phyloP scores from a whole-genome alignment of 352 stramenopile genomes.

The Vaucheria bursata region DNA sequence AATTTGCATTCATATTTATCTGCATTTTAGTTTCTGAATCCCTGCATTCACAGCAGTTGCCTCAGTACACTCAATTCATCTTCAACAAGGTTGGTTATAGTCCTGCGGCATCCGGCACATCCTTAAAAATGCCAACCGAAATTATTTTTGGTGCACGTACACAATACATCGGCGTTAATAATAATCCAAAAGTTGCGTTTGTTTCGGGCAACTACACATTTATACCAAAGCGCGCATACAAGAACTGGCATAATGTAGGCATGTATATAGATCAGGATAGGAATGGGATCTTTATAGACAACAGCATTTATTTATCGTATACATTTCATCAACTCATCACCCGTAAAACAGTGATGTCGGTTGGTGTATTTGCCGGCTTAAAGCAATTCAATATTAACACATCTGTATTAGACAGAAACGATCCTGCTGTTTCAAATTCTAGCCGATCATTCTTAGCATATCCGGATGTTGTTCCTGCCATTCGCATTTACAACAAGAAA shows the following conservation, averaged over 20 bases:
- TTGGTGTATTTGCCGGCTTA: background rate
- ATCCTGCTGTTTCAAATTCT: background rate
- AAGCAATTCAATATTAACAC: background rate
- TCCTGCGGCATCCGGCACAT: background rate
- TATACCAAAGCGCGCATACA: background rate
- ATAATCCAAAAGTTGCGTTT: slow-evolving; percentile 1
- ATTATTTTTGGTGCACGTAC: slow-evolving; percentile 1
- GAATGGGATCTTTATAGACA: background rate
- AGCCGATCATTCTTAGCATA: background rate
- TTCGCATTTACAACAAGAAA: background rate
- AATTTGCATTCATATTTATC: background rate
- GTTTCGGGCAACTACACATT: background rate
- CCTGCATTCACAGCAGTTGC: background rate
- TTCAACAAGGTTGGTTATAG: background rate
- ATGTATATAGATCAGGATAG: background rate
- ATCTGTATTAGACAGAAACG: background rate
- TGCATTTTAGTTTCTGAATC: background rate
- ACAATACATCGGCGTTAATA: background rate
- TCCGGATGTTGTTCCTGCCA: background rate
- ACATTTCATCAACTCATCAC: background rate
- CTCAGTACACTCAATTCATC: background rate
- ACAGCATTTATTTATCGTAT: background rate
- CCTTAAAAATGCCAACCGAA: background rate
- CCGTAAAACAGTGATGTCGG: background rate
- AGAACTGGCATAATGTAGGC: background rate